Percentiles rank a stretch among this genome's conserved stretches.
These are phyloP conservation scores for Fusarium sacchari DNA, from an alignment of 2,329 filamentous ascomycete species.

Conservation along the genomic window DNA sequence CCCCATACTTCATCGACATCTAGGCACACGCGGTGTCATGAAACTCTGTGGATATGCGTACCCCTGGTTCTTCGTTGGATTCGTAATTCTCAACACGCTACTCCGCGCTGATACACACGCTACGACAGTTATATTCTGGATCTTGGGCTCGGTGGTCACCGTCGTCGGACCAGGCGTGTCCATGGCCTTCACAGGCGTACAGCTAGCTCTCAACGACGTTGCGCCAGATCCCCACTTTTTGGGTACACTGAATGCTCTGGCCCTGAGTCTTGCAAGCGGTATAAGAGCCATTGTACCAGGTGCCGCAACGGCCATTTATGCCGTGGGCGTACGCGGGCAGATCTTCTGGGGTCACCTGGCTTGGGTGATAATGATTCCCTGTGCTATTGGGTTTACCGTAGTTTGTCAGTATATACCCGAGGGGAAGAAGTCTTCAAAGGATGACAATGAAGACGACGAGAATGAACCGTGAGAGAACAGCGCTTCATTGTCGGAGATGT, in stretches of 20 bases:
- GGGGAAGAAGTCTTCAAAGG: slow-evolving; percentile 32
- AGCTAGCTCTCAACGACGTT: slow-evolving; percentile 80
- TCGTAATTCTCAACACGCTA: slow-evolving; percentile 65
- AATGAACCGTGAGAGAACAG: neutral
- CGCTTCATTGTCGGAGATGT: neutral
- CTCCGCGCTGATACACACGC: slow-evolving; percentile 50
- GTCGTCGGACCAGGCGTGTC: slow-evolving; percentile 69
- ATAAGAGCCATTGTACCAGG: slow-evolving; percentile 74
- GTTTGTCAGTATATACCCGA: slow-evolving; percentile 44
- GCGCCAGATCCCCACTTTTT: slow-evolving; percentile 71
- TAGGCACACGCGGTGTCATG: slow-evolving; percentile 74
- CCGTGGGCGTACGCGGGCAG: slow-evolving; percentile 70
- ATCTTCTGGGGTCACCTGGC: slow-evolving; percentile 68
- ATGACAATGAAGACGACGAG: slow-evolving; percentile 21
- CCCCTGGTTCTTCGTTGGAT: slow-evolving; percentile 70
- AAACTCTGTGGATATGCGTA: slow-evolving; percentile 64
- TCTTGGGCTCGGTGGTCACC: slow-evolving; percentile 52
- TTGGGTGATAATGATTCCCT: slow-evolving; percentile 48
- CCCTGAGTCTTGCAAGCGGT: slow-evolving; percentile 67
- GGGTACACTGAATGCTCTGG: slow-evolving; percentile 74
- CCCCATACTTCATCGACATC: slow-evolving; percentile 70
- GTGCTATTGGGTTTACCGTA: slow-evolving; percentile 43
- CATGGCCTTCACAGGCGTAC: slow-evolving; percentile 77
- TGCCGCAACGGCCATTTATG: slow-evolving; percentile 73
- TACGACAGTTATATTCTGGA: slow-evolving; percentile 65